A percentile compares a stretch with the other conserved stretches of the same genome.
Evolutionary conservation across 306 rosid species (phyloP).

Genomic region (Cyclanthera cordifolia): DNA sequence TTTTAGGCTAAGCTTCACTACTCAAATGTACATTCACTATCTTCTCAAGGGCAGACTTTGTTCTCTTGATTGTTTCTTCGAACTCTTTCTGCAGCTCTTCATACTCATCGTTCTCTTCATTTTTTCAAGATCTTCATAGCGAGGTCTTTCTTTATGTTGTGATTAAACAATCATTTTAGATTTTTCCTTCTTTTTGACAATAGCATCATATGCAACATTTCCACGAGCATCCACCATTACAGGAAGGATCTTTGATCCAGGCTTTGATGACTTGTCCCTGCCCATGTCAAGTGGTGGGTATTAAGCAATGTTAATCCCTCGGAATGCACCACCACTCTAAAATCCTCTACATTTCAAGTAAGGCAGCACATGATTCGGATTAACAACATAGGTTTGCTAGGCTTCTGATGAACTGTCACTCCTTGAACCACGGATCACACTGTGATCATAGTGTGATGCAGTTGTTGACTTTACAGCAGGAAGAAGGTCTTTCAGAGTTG

Average conservation of each 20-base stretch:
- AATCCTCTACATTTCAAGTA: slow-evolving; percentile 77
- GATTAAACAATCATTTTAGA: slow-evolving; percentile 60
- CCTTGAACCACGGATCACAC: slow-evolving; percentile 87
- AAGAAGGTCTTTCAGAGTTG: slow-evolving; percentile 57
- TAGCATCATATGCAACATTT: slow-evolving; percentile 74
- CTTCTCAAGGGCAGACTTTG: slow-evolving; percentile 78
- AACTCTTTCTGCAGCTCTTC: slow-evolving; percentile 51
- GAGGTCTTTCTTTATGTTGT: slow-evolving; percentile 60
- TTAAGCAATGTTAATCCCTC: slow-evolving; percentile 77
- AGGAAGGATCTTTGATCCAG: slow-evolving; percentile 55
- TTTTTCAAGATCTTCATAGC: slow-evolving; percentile 49
- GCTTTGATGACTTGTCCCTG: slow-evolving; percentile 36
- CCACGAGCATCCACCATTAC: slow-evolving; percentile 67
- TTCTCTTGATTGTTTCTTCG: slow-evolving; percentile 63
- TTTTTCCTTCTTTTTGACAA: slow-evolving; percentile 77
- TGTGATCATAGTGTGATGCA: slow-evolving; percentile 51
- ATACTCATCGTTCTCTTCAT: slow-evolving; percentile 28
- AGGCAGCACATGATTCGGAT: slow-evolving; percentile 48
- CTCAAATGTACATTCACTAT: slow-evolving; percentile 73
- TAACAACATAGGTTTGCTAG: slow-evolving; percentile 36
- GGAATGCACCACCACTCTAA: slow-evolving; percentile 87
- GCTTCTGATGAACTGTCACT: slow-evolving; percentile 45
- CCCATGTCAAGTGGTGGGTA: slow-evolving; percentile 91
- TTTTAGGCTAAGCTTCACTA: slow-evolving; percentile 76
- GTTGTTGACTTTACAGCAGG: slow-evolving; percentile 53